These are phyloP conservation scores for Arthrobotrys conoides DNA, from an alignment of 2,329 filamentous ascomycete genomes.

Conservation along the genomic window DNA sequence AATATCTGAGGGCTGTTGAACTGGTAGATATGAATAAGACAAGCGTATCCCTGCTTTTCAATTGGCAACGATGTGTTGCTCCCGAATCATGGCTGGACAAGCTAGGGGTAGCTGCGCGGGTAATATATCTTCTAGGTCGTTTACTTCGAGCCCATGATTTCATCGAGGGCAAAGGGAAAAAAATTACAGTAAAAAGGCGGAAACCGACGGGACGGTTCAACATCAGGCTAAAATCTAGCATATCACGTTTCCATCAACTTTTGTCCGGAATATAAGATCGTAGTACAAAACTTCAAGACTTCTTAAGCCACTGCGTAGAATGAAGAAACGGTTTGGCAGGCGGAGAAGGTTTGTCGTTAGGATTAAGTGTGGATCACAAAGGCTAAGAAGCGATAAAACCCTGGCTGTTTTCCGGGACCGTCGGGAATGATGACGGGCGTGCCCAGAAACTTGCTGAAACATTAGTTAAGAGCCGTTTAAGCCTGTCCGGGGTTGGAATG, in stretches of 20 bases:
- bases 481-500: slow-evolving; percentile 31
- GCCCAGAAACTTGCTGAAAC: slow-evolving; percentile 52
- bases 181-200: background rate
- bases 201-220: slow-evolving; percentile 1
- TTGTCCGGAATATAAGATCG: slow-evolving; percentile 13
- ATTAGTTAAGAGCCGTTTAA: slow-evolving; percentile 30
- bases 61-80: slow-evolving; percentile 35
- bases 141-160: slow-evolving; percentile 16
- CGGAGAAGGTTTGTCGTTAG: slow-evolving; percentile 34
- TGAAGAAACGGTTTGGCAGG: background rate
- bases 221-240: slow-evolving; percentile 39
- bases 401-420: slow-evolving; percentile 36
- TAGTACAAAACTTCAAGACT: background rate
- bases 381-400: background rate
- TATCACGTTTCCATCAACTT: slow-evolving; percentile 30
- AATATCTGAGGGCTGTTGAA: background rate
- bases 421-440: slow-evolving; percentile 48
- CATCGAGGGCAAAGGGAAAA: background rate
- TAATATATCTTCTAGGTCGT: slow-evolving; percentile 37
- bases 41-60: slow-evolving; percentile 25
- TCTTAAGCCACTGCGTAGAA: background rate
- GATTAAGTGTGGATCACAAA: slow-evolving; percentile 41
- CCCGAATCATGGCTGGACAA: background rate
- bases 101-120: slow-evolving; percentile 25
- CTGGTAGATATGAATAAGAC: slow-evolving; percentile 24